Evolutionary conservation across 169 alveolate species (phyloP), one percentile per base, ranked within the genome.

Genomic region (Plasmodium reichenowi): DNA sequence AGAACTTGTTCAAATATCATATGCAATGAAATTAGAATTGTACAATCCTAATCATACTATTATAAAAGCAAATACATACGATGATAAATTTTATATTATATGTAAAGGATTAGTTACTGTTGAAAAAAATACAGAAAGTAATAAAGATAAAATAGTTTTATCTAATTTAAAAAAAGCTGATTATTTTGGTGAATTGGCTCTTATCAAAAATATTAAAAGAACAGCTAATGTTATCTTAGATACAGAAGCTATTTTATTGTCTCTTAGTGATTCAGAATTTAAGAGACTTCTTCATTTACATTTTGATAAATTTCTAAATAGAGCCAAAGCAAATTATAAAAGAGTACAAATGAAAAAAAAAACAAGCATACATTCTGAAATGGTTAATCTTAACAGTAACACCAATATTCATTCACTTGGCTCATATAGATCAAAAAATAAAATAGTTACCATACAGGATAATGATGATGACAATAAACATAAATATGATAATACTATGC

Each of bases 131-230:
- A 60, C 92, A 13, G 75, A 86, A 24, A 24, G 17, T 62, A 58
- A 47, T 72, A 71, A 45, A 12, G 72, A 86, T 64, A 86, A 60
- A 72, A 86, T 86, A 71, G 58, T 86, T 24, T 52, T 86, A 52
- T 48, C 85, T 17, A 71, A 74, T 15, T 47, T 86, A 47, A 60
- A 74, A 60, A 70, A 24, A 83, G 99, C 99, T 2, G 99, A 97
- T 75, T 97, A 97, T 93, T 98, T 98, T 92, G 99, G 99, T 26
- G 99, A 98, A 94, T 89, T 98, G 29, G 99, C 99, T 29, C 88
- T 98, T 24, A 74, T 98, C 5, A 97, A 96, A 59, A 96, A 98
- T 63, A 97, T 96, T 12, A 98, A 98, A 29, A 95, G 99, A 93
- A 97, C 98, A 56, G 98, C 99, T 17, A 98, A 98, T 74, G 98